Conservation (phyloP, 495 filamentous ascomycete genomes). For the Choiromyces venosus region DNA sequence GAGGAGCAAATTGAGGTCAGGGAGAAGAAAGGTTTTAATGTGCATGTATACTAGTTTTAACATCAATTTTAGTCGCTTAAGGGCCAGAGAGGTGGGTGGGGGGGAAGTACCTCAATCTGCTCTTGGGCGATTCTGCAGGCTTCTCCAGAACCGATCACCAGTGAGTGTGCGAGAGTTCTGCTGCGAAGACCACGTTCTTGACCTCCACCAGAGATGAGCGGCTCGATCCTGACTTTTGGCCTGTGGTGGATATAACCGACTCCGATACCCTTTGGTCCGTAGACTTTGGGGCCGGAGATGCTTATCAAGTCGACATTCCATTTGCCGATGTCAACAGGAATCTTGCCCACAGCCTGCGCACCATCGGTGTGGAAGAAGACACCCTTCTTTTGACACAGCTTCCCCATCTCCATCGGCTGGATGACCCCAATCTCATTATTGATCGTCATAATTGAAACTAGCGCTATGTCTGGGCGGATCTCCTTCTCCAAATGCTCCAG, state of each 20-base stretch:
- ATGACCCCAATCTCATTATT: no score
- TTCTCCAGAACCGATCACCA: slow-evolving; percentile 89
- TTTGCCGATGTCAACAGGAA: slow-evolving; percentile 94
- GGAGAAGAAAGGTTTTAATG: no score
- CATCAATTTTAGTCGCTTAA: slow-evolving; percentile 4
- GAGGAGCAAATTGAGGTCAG: no score
- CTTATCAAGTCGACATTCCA: slow-evolving; percentile 98
- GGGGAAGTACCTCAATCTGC: slow-evolving; percentile 71
- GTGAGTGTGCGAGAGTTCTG: slow-evolving; percentile 85
- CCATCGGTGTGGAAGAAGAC: no score
- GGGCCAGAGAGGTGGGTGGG: slow-evolving; percentile 6
- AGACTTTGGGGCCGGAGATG: slow-evolving; percentile 98
- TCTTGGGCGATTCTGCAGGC: no score
- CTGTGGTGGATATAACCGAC: slow-evolving; percentile 90
- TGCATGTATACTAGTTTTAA: slow-evolving; percentile 66
- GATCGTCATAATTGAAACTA: no score
- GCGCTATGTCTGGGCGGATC: no score
- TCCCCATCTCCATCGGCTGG: no score
- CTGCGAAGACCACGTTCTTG: slow-evolving; percentile 92
- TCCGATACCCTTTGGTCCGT: slow-evolving; percentile 94
- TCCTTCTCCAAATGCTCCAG: no score
- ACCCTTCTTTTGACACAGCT: no score
- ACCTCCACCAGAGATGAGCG: slow-evolving; percentile 91
- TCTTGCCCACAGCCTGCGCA: no score
- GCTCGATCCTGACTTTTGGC: slow-evolving; percentile 87